A percentile compares a stretch with the other conserved stretches of the same genome.
phyloP scores from a whole-genome alignment of 1,139 yeast genomes.

The Entelexis paramagnoliae region DNA sequence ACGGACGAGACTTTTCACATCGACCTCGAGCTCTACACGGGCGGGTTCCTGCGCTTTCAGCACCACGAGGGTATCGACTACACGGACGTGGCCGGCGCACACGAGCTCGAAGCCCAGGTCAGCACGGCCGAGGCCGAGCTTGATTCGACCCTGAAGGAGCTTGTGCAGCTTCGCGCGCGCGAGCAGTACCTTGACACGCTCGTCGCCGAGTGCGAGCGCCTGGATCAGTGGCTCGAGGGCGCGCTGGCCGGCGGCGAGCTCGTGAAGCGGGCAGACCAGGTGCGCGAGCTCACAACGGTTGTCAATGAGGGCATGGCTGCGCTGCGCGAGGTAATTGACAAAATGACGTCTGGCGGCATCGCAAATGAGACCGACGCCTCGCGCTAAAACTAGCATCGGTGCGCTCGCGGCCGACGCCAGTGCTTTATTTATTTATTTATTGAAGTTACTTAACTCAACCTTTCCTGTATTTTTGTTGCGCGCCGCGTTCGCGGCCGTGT shows the following conservation, averaged over 20 bases:
- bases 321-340: not conserved
- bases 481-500: too few species aligned
- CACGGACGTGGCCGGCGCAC: conserved; percentile 8
- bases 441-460: too few species aligned
- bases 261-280: not conserved
- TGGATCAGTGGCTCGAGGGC: not conserved
- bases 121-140: conserved; percentile 1
- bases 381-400: not conserved
- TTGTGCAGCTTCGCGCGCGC: not conserved
- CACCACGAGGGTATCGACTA: conserved; percentile 19
- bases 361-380: too few species aligned
- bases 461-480: too few species aligned
- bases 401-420: too few species aligned
- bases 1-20: conserved; percentile 6
- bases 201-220: not conserved
- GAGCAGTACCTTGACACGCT: not conserved
- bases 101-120: conserved; percentile 2
- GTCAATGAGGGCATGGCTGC: not conserved
- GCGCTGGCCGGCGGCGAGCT: conserved; percentile 2
- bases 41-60: conserved; percentile 16
- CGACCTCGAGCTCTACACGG: conserved; percentile 13
- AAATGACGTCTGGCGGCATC: too few species aligned
- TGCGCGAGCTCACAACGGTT: not conserved
- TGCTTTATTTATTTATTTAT: too few species aligned
- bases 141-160: conserved; percentile 1